A percentile compares a stretch with the other conserved stretches of the same genome.
These are phyloP conservation scores for Nothophoma quercina DNA, from an alignment of 2,329 filamentous ascomycete species.

Conservation along the genomic window DNA sequence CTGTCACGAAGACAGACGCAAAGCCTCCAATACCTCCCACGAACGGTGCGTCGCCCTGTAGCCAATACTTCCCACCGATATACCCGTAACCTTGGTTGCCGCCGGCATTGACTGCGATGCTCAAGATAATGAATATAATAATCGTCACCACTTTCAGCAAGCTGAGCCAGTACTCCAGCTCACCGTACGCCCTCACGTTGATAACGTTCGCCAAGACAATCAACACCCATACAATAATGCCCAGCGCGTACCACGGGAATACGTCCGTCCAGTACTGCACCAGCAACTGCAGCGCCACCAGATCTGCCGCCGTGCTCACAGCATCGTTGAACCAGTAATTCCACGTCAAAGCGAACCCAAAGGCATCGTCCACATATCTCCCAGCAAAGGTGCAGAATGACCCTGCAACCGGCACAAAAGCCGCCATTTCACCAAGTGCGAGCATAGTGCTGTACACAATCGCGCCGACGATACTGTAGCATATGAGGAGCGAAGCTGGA, in stretches of 20 bases:
- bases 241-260: slow-evolving; percentile 42
- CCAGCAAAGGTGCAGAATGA: slow-evolving; percentile 41
- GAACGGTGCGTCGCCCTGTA: slow-evolving; percentile 63
- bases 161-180: slow-evolving; percentile 47
- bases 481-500: slow-evolving; percentile 43
- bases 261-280: slow-evolving; percentile 48
- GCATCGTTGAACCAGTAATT: slow-evolving; percentile 46
- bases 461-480: slow-evolving; percentile 46
- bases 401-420: slow-evolving; percentile 47
- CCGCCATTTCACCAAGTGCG: slow-evolving; percentile 48
- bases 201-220: slow-evolving; percentile 47
- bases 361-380: slow-evolving; percentile 69
- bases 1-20: slow-evolving; percentile 77
- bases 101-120: slow-evolving; percentile 39
- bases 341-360: slow-evolving; percentile 42
- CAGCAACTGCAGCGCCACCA: slow-evolving; percentile 44
- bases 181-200: slow-evolving; percentile 47
- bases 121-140: slow-evolving; percentile 45
- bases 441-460: slow-evolving; percentile 48
- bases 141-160: slow-evolving; percentile 46
- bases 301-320: slow-evolving; percentile 45
- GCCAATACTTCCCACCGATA: slow-evolving; percentile 72
- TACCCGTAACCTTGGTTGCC: slow-evolving; percentile 33
- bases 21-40: slow-evolving; percentile 55
- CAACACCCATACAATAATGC: slow-evolving; percentile 43